phyloP scores from a whole-genome alignment of 768 basidiomycete species.

The Amanita jacksonii region DNA sequence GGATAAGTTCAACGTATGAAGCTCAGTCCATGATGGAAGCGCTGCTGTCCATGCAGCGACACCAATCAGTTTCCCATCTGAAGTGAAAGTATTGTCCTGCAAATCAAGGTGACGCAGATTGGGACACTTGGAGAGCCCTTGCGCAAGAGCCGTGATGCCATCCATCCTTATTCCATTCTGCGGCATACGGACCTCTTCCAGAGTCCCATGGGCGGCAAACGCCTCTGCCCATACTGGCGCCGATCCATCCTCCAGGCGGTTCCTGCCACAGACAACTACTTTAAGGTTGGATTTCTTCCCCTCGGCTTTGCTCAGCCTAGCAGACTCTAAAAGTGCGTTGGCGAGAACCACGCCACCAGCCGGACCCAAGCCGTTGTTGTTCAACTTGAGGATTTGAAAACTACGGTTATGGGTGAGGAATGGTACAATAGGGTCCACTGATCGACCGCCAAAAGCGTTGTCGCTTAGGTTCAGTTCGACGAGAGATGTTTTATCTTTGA shows the following conservation, averaged over 20 bases:
- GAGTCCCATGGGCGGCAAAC: conserved; percentile 72
- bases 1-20: conserved; percentile 79
- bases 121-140: conserved; percentile 59
- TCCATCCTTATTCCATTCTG: conserved; percentile 97
- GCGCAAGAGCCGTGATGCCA: conserved; percentile 73
- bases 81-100: conserved; percentile 82
- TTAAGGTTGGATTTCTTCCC: conserved; percentile 66
- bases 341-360: conserved; percentile 82
- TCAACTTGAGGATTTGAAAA: conserved; percentile 80
- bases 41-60: conserved; percentile 53
- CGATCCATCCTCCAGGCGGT: conserved; percentile 89
- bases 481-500: conserved; percentile 72
- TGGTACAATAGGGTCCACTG: conserved; percentile 87
- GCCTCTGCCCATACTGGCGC: conserved; percentile 80
- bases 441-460: conserved; percentile 94
- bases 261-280: conserved; percentile 86
- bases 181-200: conserved; percentile 86
- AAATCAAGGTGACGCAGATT: conserved; percentile 74
- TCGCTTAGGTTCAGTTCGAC: conserved; percentile 87
- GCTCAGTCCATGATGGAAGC: conserved; percentile 57
- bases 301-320: conserved; percentile 51
- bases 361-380: conserved; percentile 95
- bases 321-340: conserved; percentile 71
- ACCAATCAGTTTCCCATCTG: conserved; percentile 41
- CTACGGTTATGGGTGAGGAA: conserved; percentile 78